A percentile compares a stretch with the other conserved stretches of the same genome.
Evolutionary conservation across 345 rosid species (phyloP).

Genomic region (Euphorbia pulcherrima): DNA sequence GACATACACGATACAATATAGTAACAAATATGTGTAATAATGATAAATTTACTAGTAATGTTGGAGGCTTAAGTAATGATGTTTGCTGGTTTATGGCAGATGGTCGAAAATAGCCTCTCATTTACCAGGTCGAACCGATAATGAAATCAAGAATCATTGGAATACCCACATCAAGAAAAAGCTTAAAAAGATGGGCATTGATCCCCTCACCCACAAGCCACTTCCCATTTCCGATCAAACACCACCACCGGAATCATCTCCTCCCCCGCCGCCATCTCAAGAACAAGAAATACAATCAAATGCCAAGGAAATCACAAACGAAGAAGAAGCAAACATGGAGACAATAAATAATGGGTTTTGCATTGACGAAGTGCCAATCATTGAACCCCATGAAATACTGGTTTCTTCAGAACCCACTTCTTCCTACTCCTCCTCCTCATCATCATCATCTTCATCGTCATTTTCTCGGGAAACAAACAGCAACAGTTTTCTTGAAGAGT

Average conservation of each 20-base stretch:
- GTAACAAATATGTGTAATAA: no score
- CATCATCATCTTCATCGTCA: slow-evolving; percentile 28
- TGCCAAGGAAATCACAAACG: slow-evolving; percentile 4
- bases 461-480: slow-evolving; percentile 29
- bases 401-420: slow-evolving; percentile 25
- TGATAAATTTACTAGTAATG: no score
- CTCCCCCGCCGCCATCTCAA: no score
- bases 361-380: slow-evolving; percentile 65
- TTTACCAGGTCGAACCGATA: slow-evolving; percentile 92
- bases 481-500: slow-evolving; percentile 42
- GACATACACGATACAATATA: no score
- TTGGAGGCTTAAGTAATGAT: no score
- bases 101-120: slow-evolving; percentile 99
- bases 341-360: slow-evolving; percentile 31
- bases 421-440: no score
- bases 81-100: slow-evolving; percentile 43
- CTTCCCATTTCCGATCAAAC: slow-evolving; percentile 30
- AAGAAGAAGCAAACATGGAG: slow-evolving; percentile 20
- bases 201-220: slow-evolving; percentile 83
- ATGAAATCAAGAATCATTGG: slow-evolving; percentile 97
- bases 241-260: slow-evolving; percentile 3
- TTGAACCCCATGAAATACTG: slow-evolving; percentile 58
- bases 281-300: slow-evolving; percentile 15
- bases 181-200: slow-evolving; percentile 84
- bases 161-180: slow-evolving; percentile 94